Evolutionary conservation across 345 rosid genomes (phyloP), one percentile per base, ranked within the genome.

Genomic region (Rubroshorea leprosula): DNA sequence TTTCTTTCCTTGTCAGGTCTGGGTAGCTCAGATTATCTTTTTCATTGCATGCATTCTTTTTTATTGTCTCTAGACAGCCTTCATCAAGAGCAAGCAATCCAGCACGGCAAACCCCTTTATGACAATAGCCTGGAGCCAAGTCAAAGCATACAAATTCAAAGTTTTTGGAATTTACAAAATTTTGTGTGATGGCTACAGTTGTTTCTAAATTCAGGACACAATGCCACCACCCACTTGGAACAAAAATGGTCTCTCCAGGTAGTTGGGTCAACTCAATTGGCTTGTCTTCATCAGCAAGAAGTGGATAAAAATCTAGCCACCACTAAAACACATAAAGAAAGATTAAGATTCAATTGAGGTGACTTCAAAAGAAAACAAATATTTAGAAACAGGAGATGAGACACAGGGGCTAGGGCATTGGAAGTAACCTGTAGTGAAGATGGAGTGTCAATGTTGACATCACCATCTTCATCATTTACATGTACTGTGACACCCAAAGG

Each of bases 191-290:
- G 54, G 98, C 96, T 68, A 86, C 73, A 21, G 89, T 91, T 57
- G 92, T 76, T 68, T 91, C 96, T 65, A 91, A 73, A 76, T 91
- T 91, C 20, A 91, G 83, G 51, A 91, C 77, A 52, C 96, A 88
- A 58, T 91, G 98, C 96, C 98, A 91, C 96, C 96, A 91, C 63
- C 98, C 98, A 57, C 89, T 91, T 45, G 98, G 98, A 78, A 88
- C 87, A 78, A 75, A 86, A 64, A 91, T 80, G 4, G 98, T 91
- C 75, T 88, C 98, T 11, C 96, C 98, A 16, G 98, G 84, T 58
- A 75, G 78, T 63, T 86, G 93, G 15, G 95, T 91, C 64, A 90
- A 88, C 59, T 86, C 95, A 64, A 91, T 86, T 35, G 98, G 98
- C 71, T 84, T 91, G 79, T 86, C 96, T 72, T 78, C 83, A 47